Percentiles rank a stretch among this genome's conserved stretches.
These are phyloP conservation scores for Penicillium sp. DNA, from an alignment of 2,329 filamentous ascomycete species.

Conservation along the genomic window DNA sequence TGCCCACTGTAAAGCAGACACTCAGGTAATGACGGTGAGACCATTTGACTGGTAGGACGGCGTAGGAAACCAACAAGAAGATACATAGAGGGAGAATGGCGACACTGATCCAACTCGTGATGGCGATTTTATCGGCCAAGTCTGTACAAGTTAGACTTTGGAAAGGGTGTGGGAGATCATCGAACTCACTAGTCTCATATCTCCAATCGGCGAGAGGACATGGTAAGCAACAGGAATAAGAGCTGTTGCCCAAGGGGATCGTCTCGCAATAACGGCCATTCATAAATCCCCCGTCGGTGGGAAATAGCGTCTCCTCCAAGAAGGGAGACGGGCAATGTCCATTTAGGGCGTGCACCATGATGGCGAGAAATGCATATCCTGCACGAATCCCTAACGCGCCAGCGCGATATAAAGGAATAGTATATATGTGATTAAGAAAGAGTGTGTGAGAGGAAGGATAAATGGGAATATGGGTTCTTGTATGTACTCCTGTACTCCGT, in stretches of 20 bases:
- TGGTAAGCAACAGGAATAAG: slow-evolving; percentile 75
- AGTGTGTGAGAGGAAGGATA: neutral
- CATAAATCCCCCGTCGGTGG: slow-evolving; percentile 59
- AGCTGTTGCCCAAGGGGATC: slow-evolving; percentile 43
- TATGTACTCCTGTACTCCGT: neutral
- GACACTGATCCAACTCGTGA: slow-evolving; percentile 81
- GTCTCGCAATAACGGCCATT: slow-evolving; percentile 60
- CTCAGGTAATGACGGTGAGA: slow-evolving; percentile 92
- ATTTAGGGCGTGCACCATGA: slow-evolving; percentile 24
- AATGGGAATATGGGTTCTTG: neutral
- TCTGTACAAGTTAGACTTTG: slow-evolving; percentile 31
- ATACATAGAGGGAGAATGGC: slow-evolving; percentile 67
- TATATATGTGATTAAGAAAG: neutral
- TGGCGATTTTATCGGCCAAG: slow-evolving; percentile 57
- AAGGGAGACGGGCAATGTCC: slow-evolving; percentile 69
- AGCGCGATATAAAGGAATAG: slow-evolving; percentile 17
- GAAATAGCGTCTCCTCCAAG: slow-evolving; percentile 62
- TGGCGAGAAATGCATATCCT: slow-evolving; percentile 20
- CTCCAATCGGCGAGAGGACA: slow-evolving; percentile 83
- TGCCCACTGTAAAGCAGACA: slow-evolving; percentile 74
- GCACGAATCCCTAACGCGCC: slow-evolving; percentile 19
- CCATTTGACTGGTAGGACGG: slow-evolving; percentile 77
- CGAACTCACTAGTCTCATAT: slow-evolving; percentile 54
- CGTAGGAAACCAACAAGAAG: slow-evolving; percentile 78
- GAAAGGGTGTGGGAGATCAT: neutral